Evolutionary conservation across 768 basidiomycete genomes (phyloP).

Genomic region (Boletus rufocinnamomeus): DNA sequence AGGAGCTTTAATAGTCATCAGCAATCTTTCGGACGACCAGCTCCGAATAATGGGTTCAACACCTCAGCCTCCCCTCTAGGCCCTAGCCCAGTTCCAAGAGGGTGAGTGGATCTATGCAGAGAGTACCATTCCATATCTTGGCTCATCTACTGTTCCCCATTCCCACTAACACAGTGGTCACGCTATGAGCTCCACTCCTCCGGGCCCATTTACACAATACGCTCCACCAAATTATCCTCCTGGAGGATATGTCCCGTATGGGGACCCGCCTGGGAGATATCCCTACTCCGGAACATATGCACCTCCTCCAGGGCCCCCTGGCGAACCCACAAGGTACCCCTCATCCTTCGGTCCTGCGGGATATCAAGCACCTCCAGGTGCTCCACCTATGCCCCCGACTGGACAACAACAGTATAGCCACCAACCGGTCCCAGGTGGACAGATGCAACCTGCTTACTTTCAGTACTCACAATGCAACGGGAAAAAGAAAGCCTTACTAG

Average conservation of each 20-base stretch:
- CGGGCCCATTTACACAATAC: constrained; percentile 3
- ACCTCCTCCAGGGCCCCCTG: constrained; percentile 21
- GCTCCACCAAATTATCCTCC: constrained; percentile 9
- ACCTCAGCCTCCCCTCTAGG: not conserved
- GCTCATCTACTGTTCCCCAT: too few relatives aligned
- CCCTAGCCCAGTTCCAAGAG: too few relatives aligned
- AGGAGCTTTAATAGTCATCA: not conserved
- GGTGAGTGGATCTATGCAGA: too few relatives aligned
- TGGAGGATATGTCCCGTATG: constrained; percentile 26
- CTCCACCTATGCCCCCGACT: constrained; percentile 55
- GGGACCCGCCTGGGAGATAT: constrained; percentile 9
- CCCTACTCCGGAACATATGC: constrained; percentile 16
- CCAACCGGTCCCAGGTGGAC: constrained; percentile 49
- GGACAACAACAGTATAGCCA: constrained; percentile 65
- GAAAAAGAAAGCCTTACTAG: constrained; percentile 84
- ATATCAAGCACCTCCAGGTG: constrained; percentile 27
- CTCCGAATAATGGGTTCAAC: not conserved
- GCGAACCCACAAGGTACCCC: constrained; percentile 1
- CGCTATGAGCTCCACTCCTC: too few relatives aligned
- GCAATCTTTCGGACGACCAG: not conserved
- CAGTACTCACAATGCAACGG: constrained; percentile 90
- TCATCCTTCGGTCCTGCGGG: constrained; percentile 1
- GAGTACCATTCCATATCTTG: too few relatives aligned
- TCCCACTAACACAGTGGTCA: too few relatives aligned
- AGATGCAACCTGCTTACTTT: constrained; percentile 63